A percentile compares a stretch with the other conserved stretches of the same genome.
These are phyloP conservation scores for Amanita jacksonii DNA, from an alignment of 768 basidiomycete species.

Conservation along the genomic window DNA sequence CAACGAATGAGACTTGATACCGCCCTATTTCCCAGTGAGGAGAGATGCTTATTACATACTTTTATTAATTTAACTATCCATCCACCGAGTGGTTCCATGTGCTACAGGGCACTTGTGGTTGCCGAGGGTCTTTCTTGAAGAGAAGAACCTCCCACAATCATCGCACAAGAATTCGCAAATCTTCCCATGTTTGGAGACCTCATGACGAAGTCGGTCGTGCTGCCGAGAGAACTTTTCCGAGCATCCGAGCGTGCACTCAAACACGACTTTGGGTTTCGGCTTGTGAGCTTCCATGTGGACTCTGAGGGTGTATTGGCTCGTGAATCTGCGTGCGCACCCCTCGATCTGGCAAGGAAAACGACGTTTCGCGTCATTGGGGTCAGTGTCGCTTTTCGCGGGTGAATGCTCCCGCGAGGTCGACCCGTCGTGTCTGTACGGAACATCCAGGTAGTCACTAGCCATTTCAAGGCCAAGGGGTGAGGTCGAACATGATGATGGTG, in stretches of 20 bases:
- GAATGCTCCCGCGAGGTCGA: slow-evolving; percentile 24
- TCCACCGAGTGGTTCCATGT: slow-evolving; percentile 39
- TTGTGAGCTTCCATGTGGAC: slow-evolving; percentile 49
- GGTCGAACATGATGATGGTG: slow-evolving; percentile 12
- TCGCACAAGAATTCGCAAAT: slow-evolving; percentile 45
- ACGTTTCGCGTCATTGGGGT: slow-evolving; percentile 25
- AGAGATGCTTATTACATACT: neutral
- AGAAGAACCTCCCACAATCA: slow-evolving; percentile 45
- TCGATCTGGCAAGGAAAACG: slow-evolving; percentile 39
- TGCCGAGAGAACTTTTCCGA: slow-evolving; percentile 45
- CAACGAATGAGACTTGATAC: slow-evolving; percentile 2
- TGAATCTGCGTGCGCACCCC: slow-evolving; percentile 40
- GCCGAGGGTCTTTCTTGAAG: slow-evolving; percentile 39
- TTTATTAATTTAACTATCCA: slow-evolving; percentile 13
- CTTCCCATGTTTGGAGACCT: slow-evolving; percentile 49
- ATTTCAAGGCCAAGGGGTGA: slow-evolving; percentile 7
- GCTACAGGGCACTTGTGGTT: slow-evolving; percentile 50
- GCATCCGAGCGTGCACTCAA: slow-evolving; percentile 46
- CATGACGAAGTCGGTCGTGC: slow-evolving; percentile 47
- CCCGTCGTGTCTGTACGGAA: neutral
- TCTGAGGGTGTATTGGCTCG: slow-evolving; percentile 43
- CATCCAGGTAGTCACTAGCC: slow-evolving; percentile 1
- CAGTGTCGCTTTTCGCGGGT: slow-evolving; percentile 23
- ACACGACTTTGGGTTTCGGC: slow-evolving; percentile 37
- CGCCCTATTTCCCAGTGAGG: neutral